These are phyloP conservation scores for Kazachstania martiniae DNA, from an alignment of 805 yeast species.

Conservation along the genomic window DNA sequence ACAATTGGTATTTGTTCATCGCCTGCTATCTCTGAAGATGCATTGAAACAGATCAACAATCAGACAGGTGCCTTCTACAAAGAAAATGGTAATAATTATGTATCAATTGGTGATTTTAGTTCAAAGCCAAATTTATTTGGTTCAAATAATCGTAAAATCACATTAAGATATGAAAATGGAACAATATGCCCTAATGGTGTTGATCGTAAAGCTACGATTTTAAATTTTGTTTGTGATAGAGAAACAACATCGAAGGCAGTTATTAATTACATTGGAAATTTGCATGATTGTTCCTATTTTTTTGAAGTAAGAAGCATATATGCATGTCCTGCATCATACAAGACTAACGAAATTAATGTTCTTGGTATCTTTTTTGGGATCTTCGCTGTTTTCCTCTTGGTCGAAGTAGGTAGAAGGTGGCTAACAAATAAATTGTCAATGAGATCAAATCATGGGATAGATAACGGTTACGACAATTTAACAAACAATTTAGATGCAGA, in stretches of 20 bases:
- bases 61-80: constrained; percentile 46
- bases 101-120: constrained; percentile 52
- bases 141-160: constrained; percentile 37
- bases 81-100: constrained; percentile 22
- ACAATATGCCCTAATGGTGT: constrained; percentile 47
- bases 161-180: constrained; percentile 62
- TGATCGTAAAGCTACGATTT: constrained; percentile 48
- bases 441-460: constrained; percentile 1
- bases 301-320: constrained; percentile 78
- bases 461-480: not conserved
- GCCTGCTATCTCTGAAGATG: constrained; percentile 29
- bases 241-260: constrained; percentile 56
- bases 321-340: constrained; percentile 75
- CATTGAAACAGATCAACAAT: constrained; percentile 19
- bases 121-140: constrained; percentile 53
- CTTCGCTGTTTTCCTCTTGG: constrained; percentile 29
- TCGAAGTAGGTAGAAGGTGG: constrained; percentile 32
- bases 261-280: constrained; percentile 57
- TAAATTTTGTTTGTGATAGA: constrained; percentile 71
- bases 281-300: constrained; percentile 69
- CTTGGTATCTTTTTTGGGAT: constrained; percentile 55
- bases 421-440: constrained; percentile 14
- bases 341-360: constrained; percentile 51
- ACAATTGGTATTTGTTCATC: constrained; percentile 62
- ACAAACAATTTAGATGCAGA: not conserved